Evolutionary conservation across 345 rosid species (phyloP).

Genomic region (Sisymbrium irio): DNA sequence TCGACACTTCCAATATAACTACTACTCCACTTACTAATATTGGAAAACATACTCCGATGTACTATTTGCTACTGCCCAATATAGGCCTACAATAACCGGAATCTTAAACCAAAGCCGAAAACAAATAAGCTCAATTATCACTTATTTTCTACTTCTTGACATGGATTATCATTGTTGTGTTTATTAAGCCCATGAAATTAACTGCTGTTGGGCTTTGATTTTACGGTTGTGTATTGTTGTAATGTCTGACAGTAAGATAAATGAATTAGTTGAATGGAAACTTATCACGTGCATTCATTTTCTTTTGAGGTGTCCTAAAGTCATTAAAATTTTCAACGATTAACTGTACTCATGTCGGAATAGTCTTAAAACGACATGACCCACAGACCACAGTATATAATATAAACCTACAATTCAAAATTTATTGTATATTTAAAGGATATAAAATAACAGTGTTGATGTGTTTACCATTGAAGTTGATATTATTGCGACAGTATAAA

Average conservation of each 20-base stretch:
- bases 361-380: constrained; percentile 12
- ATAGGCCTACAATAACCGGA: not conserved
- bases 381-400: not conserved
- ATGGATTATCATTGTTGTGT: not conserved
- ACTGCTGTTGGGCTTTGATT: constrained; percentile 5
- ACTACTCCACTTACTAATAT: not conserved
- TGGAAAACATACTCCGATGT: not conserved
- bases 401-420: not conserved
- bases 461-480: too few species aligned
- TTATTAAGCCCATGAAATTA: not conserved
- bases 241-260: not conserved
- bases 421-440: not conserved
- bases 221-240: not conserved
- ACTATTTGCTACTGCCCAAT: not conserved
- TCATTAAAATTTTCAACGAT: constrained; percentile 13
- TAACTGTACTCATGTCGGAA: constrained; percentile 29
- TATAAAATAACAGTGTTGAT: too few species aligned
- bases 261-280: not conserved
- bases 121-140: not conserved
- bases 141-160: not conserved
- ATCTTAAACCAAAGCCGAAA: not conserved
- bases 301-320: constrained; percentile 7
- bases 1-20: not conserved
- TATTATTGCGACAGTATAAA: too few species aligned
- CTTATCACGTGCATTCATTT: constrained; percentile 25